A percentile compares a stretch with the other conserved stretches of the same genome.
Evolutionary conservation across 2,329 filamentous ascomycete genomes (phyloP).

Genomic region (Pseudopyrenochaeta lycopersici): DNA sequence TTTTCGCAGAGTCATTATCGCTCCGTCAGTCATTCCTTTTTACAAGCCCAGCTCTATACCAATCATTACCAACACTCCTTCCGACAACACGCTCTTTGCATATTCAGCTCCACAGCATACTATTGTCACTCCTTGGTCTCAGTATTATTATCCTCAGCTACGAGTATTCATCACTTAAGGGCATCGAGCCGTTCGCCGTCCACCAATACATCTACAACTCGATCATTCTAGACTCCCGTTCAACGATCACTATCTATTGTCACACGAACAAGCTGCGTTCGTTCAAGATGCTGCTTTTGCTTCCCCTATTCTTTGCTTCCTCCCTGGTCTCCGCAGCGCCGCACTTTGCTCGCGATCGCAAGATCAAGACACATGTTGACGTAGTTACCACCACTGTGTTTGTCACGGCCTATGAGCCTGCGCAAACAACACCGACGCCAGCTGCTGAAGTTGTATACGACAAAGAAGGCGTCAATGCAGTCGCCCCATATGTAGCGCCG

Average conservation of each 20-base stretch:
- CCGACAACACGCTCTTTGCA: neutral
- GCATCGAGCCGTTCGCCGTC: neutral
- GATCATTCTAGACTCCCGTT: neutral
- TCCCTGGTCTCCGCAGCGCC: constrained; percentile 1
- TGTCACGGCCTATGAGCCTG: neutral
- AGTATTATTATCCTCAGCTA: too few relatives aligned
- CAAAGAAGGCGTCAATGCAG: neutral
- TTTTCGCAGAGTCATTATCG: neutral
- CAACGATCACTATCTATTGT: neutral
- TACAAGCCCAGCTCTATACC: neutral
- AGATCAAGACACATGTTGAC: neutral
- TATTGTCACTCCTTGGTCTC: neutral
- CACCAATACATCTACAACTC: neutral
- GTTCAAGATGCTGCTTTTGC: neutral
- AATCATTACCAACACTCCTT: neutral
- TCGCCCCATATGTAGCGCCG: neutral
- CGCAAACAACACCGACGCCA: neutral
- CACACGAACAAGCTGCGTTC: neutral
- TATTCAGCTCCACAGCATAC: neutral
- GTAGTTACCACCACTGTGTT: neutral
- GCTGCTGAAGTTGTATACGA: neutral
- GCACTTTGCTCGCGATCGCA: neutral
- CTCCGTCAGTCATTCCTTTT: constrained; percentile 7
- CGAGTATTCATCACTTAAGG: neutral
- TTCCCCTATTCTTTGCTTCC: neutral